Conservation (phyloP, 148 eudicot genomes). For the Talinum fruticosum region DNA sequence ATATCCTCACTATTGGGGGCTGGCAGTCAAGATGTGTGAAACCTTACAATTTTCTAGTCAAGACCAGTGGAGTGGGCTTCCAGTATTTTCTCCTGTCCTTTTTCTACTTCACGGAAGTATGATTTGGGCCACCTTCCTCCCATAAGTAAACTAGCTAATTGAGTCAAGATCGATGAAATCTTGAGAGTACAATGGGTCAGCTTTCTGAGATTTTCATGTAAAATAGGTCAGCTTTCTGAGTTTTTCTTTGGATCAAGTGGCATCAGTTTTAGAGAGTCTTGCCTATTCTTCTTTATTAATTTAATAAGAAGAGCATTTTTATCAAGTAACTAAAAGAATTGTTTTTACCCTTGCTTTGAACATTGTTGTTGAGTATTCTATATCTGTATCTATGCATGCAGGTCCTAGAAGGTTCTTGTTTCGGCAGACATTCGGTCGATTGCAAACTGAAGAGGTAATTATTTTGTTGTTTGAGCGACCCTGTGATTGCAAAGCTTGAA, state of each 20-base stretch:
- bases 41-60: neutral
- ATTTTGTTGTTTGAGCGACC: neutral
- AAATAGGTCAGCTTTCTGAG: neutral
- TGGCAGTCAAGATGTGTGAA: neutral
- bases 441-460: slow-evolving; percentile 88
- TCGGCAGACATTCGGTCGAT: slow-evolving; percentile 79
- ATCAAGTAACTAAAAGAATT: neutral
- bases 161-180: too few relatives aligned
- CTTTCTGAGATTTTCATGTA: neutral
- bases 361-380: neutral
- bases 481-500: neutral
- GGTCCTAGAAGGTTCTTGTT: slow-evolving; percentile 89
- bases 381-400: slow-evolving; percentile 29
- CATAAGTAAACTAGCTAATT: too few relatives aligned
- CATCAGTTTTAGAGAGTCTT: neutral
- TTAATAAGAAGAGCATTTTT: neutral
- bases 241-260: neutral
- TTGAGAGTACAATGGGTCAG: too few relatives aligned
- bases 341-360: neutral
- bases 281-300: neutral
- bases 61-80: too few relatives aligned
- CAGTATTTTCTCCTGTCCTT: neutral
- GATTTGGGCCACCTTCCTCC: too few relatives aligned
- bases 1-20: neutral
- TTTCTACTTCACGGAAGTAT: too few relatives aligned